Base-by-base conservation (phyloP, 306 rosid genomes). In the Erythrophleum fordii region DNA sequence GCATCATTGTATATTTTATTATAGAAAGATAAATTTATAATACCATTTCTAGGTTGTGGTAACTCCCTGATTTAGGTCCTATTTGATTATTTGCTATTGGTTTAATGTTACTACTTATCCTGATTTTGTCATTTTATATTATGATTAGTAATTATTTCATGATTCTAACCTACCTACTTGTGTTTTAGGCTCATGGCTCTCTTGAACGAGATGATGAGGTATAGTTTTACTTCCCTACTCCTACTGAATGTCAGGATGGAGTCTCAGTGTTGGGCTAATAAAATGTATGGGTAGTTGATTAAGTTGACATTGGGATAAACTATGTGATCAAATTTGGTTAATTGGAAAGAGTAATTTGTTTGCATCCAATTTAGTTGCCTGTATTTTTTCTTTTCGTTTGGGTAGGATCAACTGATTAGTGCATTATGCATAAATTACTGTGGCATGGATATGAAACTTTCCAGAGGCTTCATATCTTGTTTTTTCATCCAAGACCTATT, bases 121-220 rank as follows among this genome's bases (percentile, higher is more conserved):
- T n/a, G 71, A 58, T 42, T 81, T 45, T 79, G 2, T 64, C 77
- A 62, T 64, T 60, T 29, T 31, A 16, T 79, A 34, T 66, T 18
- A 60, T 70, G 39, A n/a, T 42, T 75, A 22, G 34, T 65, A 17
- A 52, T 41, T 28, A 16, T 60, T 58, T 74, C 22, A 56, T 73
- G 51, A 77, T 53, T 72, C 66, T 83, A 75, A 77, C 64, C 67
- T 44, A 34, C 22, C 34, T 73, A 80, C 68, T 10, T 73, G 53
- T 73, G 58, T 89, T 90, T 80, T 94, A 96, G 99, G 98, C 78
- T 80, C 98, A 92, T 37, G 94, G 97, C 69, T 87, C 99, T n/a
- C 94, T 93, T 67, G 99, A 96, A 87, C 92, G 96, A 60, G 99
- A 90, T 80, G 99, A 93, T 20, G 98, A 96, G 99, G 99, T 95